These are phyloP conservation scores for Vitis vinifera DNA, from an alignment of 164 flowering plant species.

Conservation along the genomic window DNA sequence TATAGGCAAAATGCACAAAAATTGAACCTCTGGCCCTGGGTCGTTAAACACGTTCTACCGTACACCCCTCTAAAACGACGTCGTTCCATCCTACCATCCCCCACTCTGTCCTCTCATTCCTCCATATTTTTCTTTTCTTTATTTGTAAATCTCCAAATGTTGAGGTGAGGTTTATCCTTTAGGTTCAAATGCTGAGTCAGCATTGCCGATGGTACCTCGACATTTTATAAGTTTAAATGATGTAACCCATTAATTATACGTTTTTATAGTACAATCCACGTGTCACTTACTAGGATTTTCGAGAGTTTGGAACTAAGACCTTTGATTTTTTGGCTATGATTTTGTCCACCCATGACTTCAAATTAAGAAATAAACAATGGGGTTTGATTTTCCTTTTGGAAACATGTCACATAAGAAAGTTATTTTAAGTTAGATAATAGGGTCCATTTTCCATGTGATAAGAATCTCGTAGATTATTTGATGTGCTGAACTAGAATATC, in stretches of 20 bases:
- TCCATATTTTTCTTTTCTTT: not conserved
- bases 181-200: slow-evolving; percentile 1
- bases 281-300: not conserved
- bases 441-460: too few species aligned
- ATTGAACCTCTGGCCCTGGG: too few species aligned
- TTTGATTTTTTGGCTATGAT: too few species aligned
- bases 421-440: too few species aligned
- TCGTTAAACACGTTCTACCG: too few species aligned
- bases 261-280: slow-evolving; percentile 1
- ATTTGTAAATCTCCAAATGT: not conserved
- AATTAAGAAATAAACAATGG: too few species aligned
- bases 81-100: not conserved
- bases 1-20: not conserved
- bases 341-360: too few species aligned
- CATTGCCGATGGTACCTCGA: not conserved
- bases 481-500: too few species aligned
- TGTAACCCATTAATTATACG: too few species aligned
- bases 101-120: not conserved
- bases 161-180: slow-evolving; percentile 9
- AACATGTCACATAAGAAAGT: too few species aligned
- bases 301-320: not conserved
- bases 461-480: too few species aligned
- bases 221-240: not conserved
- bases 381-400: too few species aligned
- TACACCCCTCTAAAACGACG: not conserved